Percentiles rank a stretch among this genome's conserved stretches.
Evolutionary conservation across 371 early-diverging fungal genomes (phyloP).

Genomic region (Actinomucor elegans): DNA sequence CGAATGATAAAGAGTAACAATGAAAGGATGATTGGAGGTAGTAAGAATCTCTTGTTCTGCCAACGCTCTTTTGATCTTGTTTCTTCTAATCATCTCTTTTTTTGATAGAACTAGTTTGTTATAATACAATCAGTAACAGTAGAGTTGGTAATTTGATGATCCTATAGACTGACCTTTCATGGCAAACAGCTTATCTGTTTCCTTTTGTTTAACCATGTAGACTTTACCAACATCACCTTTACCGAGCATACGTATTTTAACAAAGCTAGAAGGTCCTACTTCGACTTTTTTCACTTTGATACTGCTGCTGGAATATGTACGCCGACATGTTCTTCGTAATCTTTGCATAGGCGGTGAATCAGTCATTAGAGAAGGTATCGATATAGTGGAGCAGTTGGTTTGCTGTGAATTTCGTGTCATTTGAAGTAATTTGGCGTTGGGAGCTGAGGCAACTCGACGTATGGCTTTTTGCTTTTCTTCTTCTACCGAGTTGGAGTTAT

Average conservation of each 20-base stretch:
- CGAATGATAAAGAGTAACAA: conserved; percentile 94
- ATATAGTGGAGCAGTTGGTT: conserved; percentile 22
- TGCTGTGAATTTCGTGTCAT: conserved; percentile 24
- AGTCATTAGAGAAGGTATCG: conserved; percentile 16
- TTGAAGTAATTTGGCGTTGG: conserved; percentile 31
- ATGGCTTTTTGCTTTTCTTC: conserved; percentile 29
- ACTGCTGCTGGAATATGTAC: conserved; percentile 76
- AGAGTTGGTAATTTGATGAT: no score
- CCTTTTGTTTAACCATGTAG: conserved; percentile 86
- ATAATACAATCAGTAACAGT: no score
- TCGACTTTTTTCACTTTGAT: conserved; percentile 75
- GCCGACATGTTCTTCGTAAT: conserved; percentile 21
- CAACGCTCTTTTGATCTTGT: conserved; percentile 94
- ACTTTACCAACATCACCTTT: conserved; percentile 96
- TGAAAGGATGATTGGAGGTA: conserved; percentile 95
- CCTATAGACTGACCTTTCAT: conserved; percentile 93
- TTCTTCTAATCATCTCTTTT: conserved; percentile 92
- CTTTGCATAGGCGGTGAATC: conserved; percentile 14
- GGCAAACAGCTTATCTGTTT: conserved; percentile 79
- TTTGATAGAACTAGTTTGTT: conserved; percentile 77
- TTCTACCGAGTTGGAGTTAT: neutral
- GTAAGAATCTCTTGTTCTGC: conserved; percentile 96
- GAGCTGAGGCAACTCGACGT: conserved; percentile 56
- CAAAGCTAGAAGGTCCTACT: conserved; percentile 83
- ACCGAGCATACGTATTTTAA: conserved; percentile 81